phyloP scores from a whole-genome alignment of 78 protist species.

The Bodo saltans region DNA sequence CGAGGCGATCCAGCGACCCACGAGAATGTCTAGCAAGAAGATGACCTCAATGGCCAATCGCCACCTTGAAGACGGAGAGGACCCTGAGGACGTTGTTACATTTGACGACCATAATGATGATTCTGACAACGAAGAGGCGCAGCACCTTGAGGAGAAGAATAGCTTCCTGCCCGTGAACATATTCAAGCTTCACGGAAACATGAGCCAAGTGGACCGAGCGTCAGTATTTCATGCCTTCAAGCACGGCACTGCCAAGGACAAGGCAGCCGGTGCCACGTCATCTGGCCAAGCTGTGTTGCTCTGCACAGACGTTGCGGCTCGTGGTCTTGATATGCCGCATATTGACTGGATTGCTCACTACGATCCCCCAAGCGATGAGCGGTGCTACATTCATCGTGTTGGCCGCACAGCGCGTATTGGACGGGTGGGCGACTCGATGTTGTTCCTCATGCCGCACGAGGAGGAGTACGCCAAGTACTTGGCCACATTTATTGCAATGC shows the following conservation, averaged over 20 bases:
- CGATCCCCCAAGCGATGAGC: slow-evolving; percentile 69
- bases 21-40: not conserved
- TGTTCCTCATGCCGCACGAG: slow-evolving; percentile 67
- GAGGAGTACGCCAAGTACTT: not conserved
- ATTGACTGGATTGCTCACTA: slow-evolving; percentile 77
- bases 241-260: not conserved
- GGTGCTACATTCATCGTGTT: slow-evolving; percentile 63
- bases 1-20: not conserved
- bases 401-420: slow-evolving; percentile 76
- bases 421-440: slow-evolving; percentile 58
- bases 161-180: not conserved
- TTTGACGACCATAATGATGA: not conserved
- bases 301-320: slow-evolving; percentile 83
- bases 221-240: slow-evolving; percentile 47
- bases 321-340: slow-evolving; percentile 80
- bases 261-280: no score
- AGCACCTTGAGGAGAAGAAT: not conserved
- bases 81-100: not conserved
- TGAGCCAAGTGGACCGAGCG: slow-evolving; percentile 69
- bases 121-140: not conserved
- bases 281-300: slow-evolving; percentile 67
- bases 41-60: not conserved
- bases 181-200: slow-evolving; percentile 74
- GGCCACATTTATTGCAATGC: not conserved
- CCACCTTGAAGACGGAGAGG: not conserved